These are phyloP conservation scores for Coemansia sp. DNA, from an alignment of 371 early-diverging fungal species.

Conservation along the genomic window DNA sequence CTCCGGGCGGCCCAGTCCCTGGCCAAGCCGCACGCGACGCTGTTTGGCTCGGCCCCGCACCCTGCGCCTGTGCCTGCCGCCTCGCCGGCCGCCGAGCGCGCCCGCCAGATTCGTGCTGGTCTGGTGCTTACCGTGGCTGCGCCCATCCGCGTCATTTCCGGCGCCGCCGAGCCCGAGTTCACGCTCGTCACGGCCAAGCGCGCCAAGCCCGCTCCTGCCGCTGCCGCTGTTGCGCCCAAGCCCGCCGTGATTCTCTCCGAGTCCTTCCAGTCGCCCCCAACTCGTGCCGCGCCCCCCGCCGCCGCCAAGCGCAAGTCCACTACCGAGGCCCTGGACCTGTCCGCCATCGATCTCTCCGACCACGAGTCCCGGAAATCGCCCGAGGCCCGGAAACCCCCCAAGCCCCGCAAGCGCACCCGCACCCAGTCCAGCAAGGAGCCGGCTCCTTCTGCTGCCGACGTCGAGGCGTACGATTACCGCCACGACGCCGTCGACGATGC, in stretches of 20 bases:
- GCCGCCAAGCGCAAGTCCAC: slow-evolving; percentile 48
- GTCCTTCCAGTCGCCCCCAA: slow-evolving; percentile 24
- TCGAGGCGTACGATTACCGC: slow-evolving; percentile 24
- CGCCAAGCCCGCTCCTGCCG: slow-evolving; percentile 19
- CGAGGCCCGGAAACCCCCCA: slow-evolving; percentile 7
- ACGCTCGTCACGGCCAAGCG: slow-evolving; percentile 19
- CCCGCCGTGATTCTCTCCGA: slow-evolving; percentile 34
- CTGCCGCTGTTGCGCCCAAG: slow-evolving; percentile 7
- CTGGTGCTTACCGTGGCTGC: slow-evolving; percentile 48
- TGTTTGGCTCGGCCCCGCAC: slow-evolving; percentile 51
- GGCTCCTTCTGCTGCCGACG: neutral
- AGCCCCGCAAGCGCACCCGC: slow-evolving; percentile 2
- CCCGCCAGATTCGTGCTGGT: slow-evolving; percentile 44
- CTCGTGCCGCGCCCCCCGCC: slow-evolving; percentile 19
- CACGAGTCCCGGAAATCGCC: slow-evolving; percentile 32
- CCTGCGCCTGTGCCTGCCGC: neutral
- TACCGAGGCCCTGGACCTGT: slow-evolving; percentile 44
- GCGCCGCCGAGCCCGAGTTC: slow-evolving; percentile 27
- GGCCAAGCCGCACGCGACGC: slow-evolving; percentile 48
- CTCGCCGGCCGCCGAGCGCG: slow-evolving; percentile 23
- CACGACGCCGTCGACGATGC: slow-evolving; percentile 8
- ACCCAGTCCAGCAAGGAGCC: neutral
- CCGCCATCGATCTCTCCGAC: slow-evolving; percentile 27
- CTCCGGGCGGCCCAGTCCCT: slow-evolving; percentile 4
- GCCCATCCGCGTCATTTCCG: slow-evolving; percentile 37